These are phyloP conservation scores for Trichoderma gracile DNA, from an alignment of 2,329 filamentous ascomycete genomes.

Conservation along the genomic window DNA sequence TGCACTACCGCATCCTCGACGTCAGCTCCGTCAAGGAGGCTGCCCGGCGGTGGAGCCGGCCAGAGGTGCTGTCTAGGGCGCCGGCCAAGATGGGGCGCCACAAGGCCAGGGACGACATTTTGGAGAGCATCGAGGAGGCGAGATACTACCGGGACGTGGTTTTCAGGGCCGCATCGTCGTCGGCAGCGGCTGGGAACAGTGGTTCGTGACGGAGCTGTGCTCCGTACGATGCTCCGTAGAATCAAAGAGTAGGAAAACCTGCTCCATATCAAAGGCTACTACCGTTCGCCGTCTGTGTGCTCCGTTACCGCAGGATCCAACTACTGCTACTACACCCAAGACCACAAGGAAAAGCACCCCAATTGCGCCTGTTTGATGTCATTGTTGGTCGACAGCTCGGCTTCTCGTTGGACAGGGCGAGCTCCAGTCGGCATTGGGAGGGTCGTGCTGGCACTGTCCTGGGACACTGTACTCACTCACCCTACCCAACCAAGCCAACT, in stretches of 20 bases:
- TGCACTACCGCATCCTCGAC: constrained; percentile 90
- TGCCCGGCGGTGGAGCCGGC: constrained; percentile 71
- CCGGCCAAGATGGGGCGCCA: constrained; percentile 77
- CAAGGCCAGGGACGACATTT: constrained; percentile 82
- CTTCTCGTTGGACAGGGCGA: constrained; percentile 19
- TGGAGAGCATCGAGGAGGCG: constrained; percentile 94
- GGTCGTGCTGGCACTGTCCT: constrained; percentile 9
- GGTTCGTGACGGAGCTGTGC: background rate
- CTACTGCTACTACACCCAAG: too few relatives aligned
- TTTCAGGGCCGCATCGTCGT: constrained; percentile 47
- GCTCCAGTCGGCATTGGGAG: constrained; percentile 14
- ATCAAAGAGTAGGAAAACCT: background rate
- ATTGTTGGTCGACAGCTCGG: constrained; percentile 20
- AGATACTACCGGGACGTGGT: constrained; percentile 74
- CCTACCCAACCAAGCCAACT: too few relatives aligned
- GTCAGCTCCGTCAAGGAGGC: constrained; percentile 93
- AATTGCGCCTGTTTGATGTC: constrained; percentile 19
- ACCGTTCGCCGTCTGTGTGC: background rate
- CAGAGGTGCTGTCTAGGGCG: constrained; percentile 51
- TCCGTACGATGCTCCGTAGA: background rate
- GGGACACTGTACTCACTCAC: too few relatives aligned
- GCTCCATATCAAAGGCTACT: background rate
- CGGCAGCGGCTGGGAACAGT: background rate
- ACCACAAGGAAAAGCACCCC: background rate
- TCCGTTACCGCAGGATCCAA: too few relatives aligned